phyloP scores from a whole-genome alignment of 2,329 filamentous ascomycete genomes.

The Colletotrichum paranaense region DNA sequence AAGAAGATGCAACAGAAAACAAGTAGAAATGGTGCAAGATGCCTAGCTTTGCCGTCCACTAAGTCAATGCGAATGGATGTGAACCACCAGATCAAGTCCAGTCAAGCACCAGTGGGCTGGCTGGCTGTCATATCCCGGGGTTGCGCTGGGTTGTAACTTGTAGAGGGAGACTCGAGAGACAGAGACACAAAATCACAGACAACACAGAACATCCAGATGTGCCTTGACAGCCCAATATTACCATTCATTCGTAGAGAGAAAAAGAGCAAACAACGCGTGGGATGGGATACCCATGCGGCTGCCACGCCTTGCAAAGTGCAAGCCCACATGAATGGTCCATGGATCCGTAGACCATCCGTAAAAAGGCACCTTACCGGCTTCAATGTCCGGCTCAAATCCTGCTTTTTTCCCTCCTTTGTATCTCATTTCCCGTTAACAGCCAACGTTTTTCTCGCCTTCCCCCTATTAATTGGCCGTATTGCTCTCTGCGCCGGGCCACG shows the following conservation, averaged over 20 bases:
- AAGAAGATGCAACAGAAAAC: neutral
- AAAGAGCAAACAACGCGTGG: neutral
- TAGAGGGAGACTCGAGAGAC: neutral
- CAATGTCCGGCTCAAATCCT: slow-evolving; percentile 11
- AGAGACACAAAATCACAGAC: neutral
- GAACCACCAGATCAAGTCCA: neutral
- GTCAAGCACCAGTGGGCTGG: neutral
- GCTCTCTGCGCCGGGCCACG: neutral
- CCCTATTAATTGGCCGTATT: neutral
- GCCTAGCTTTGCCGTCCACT: neutral
- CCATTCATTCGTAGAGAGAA: neutral
- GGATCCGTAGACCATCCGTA: neutral
- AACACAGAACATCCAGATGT: neutral
- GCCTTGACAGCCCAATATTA: neutral
- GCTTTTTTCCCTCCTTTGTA: neutral
- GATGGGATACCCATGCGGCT: neutral
- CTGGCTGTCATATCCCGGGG: neutral
- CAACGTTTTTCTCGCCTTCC: neutral
- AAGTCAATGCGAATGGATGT: neutral
- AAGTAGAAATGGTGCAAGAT: neutral
- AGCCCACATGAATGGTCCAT: neutral
- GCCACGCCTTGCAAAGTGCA: neutral
- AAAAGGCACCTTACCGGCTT: neutral
- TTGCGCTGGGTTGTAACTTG: neutral
- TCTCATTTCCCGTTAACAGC: slow-evolving; percentile 16